phyloP scores from a whole-genome alignment of 2,329 filamentous ascomycete species.

The Fusarium sp. region DNA sequence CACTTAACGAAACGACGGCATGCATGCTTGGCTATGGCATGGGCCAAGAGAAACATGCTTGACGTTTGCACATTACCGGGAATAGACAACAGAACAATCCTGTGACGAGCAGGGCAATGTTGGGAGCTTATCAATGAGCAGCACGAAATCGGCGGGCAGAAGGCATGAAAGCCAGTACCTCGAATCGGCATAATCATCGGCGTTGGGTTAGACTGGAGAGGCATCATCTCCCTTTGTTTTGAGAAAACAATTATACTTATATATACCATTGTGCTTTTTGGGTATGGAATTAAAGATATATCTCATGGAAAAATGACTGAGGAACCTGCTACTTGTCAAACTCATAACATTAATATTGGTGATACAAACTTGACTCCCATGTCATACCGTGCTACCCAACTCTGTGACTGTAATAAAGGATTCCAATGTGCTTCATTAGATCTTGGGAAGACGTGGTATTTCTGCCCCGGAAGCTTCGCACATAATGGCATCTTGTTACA shows the following conservation, averaged over 20 bases:
- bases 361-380: not conserved
- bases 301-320: conserved; percentile 6
- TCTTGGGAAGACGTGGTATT: not conserved
- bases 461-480: not conserved
- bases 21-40: conserved; percentile 20
- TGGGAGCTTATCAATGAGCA: conserved; percentile 16
- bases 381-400: not conserved
- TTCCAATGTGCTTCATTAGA: not conserved
- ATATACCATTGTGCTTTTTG: conserved; percentile 15
- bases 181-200: conserved; percentile 41
- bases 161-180: conserved; percentile 13
- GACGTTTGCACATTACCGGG: conserved; percentile 2
- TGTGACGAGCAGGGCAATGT: not conserved
- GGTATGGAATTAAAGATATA: conserved; percentile 11
- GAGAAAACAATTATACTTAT: conserved; percentile 22
- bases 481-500: not conserved
- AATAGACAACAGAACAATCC: not conserved
- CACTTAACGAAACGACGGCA: conserved; percentile 29
- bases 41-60: not conserved
- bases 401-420: not conserved
- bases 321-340: not conserved
- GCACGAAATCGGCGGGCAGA: conserved; percentile 17
- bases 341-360: not conserved
- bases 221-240: conserved; percentile 26
- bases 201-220: conserved; percentile 45